Percentiles rank a stretch among this genome's conserved stretches.
These are phyloP conservation scores for Ricinus communis DNA, from an alignment of 345 rosid genomes.

Conservation along the genomic window DNA sequence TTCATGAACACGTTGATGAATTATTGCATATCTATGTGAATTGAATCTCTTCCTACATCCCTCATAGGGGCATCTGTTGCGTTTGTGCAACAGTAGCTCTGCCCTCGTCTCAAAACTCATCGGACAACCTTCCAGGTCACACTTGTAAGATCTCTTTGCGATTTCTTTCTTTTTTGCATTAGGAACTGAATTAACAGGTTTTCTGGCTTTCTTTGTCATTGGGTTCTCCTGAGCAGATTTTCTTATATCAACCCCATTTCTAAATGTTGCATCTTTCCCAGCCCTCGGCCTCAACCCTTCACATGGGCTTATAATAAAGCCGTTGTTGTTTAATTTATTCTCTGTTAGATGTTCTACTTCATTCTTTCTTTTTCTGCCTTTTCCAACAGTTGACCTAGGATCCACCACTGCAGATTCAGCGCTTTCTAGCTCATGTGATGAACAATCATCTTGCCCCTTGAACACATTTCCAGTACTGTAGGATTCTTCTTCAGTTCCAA, in stretches of 20 bases:
- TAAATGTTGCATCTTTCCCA: conserved; percentile 34
- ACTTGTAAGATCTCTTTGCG: conserved; percentile 42
- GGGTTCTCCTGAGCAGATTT: conserved; percentile 34
- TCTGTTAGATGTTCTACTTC: conserved; percentile 46
- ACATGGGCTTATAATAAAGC: conserved; percentile 89
- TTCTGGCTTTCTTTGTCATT: conserved; percentile 38
- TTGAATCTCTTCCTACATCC: conserved; percentile 84
- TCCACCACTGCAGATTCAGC: conserved; percentile 24
- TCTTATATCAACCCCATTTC: conserved; percentile 22
- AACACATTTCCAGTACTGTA: conserved; percentile 21
- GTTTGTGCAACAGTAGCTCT: conserved; percentile 64
- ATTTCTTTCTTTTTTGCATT: conserved; percentile 32
- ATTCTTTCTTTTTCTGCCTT: conserved; percentile 54
- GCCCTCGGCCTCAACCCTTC: conserved; percentile 94
- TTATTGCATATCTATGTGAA: conserved; percentile 74
- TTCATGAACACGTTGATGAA: conserved; percentile 89
- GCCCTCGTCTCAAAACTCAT: conserved; percentile 77
- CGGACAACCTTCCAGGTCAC: conserved; percentile 79
- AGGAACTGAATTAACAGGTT: conserved; percentile 31
- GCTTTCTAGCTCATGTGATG: conserved; percentile 24
- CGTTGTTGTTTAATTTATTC: conserved; percentile 29
- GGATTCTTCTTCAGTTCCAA: conserved; percentile 36
- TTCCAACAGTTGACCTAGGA: conserved; percentile 22
- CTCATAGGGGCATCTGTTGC: conserved; percentile 71
- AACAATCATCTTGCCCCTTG: conserved; percentile 25